Evolutionary conservation across 345 rosid genomes (phyloP).

Genomic region (Conringia planisiliqua): DNA sequence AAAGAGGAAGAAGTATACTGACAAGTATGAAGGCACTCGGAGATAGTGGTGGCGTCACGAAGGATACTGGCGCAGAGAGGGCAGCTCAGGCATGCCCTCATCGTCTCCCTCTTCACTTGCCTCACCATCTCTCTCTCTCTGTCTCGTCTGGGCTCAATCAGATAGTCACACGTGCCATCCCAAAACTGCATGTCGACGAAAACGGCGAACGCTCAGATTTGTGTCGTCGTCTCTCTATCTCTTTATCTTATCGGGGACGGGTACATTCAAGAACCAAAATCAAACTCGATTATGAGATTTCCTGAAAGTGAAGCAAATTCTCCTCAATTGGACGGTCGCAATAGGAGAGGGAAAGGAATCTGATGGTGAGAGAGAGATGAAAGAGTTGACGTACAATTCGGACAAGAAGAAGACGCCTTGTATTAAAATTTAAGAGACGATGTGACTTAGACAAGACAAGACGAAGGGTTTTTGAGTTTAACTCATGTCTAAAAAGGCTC

Average conservation of each 20-base stretch:
- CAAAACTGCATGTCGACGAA: slow-evolving; percentile 38
- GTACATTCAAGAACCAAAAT: neutral
- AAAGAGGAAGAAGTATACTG: slow-evolving; percentile 27
- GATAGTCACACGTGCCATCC: slow-evolving; percentile 23
- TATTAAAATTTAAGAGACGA: neutral
- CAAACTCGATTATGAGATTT: neutral
- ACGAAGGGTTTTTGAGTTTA: neutral
- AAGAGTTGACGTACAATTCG: slow-evolving; percentile 18
- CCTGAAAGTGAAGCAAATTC: neutral
- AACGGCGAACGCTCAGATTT: neutral
- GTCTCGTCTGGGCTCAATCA: slow-evolving; percentile 11
- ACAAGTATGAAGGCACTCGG: slow-evolving; percentile 95
- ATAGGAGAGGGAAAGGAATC: neutral
- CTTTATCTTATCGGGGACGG: neutral
- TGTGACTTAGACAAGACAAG: neutral
- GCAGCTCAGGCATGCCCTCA: slow-evolving; percentile 74
- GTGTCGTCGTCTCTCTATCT: neutral
- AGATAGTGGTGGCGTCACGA: slow-evolving; percentile 74
- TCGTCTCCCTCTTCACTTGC: slow-evolving; percentile 58
- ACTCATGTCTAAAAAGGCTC: neutral
- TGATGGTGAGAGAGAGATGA: neutral
- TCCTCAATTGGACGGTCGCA: neutral
- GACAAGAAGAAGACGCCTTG: slow-evolving; percentile 1
- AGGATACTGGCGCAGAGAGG: slow-evolving; percentile 65
- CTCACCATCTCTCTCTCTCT: slow-evolving; percentile 39